Conservation (phyloP, 75 land plant genomes). For the Chamaecyparis obtusa region DNA sequence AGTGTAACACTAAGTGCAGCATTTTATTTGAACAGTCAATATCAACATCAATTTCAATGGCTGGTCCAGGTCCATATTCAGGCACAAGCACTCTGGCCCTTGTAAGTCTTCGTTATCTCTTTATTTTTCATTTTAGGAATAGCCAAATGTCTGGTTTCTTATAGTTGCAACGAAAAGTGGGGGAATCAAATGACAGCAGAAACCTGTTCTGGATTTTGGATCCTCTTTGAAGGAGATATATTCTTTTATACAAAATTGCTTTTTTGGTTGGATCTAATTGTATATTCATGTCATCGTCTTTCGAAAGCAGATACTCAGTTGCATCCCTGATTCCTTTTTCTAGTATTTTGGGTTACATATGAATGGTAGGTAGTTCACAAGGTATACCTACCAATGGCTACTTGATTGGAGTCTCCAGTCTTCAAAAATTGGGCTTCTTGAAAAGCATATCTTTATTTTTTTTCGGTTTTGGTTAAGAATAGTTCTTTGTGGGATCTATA, state of each 20-base stretch:
- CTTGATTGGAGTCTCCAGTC: no score
- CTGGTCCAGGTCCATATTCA: constrained; percentile 36
- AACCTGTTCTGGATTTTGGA: background rate
- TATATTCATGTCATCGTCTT: no score
- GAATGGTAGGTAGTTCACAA: background rate
- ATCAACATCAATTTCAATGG: constrained; percentile 18
- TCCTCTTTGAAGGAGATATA: background rate
- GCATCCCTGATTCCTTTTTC: no score
- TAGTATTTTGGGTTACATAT: background rate
- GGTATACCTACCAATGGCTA: no score
- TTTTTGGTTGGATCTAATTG: background rate
- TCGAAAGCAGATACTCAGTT: no score
- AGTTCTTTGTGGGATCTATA: background rate
- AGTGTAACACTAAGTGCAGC: no score
- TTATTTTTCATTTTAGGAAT: background rate
- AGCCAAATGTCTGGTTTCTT: background rate
- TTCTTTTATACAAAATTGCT: no score
- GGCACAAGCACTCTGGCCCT: constrained; percentile 46
- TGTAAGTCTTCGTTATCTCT: constrained; percentile 17
- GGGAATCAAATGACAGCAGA: background rate
- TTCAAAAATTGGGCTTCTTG: no score
- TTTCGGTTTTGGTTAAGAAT: no score
- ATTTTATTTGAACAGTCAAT: no score
- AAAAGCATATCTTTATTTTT: no score
- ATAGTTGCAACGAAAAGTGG: background rate